Evolutionary conservation across 2,329 filamentous ascomycete species (phyloP).

Genomic region (Xylaria sp.): DNA sequence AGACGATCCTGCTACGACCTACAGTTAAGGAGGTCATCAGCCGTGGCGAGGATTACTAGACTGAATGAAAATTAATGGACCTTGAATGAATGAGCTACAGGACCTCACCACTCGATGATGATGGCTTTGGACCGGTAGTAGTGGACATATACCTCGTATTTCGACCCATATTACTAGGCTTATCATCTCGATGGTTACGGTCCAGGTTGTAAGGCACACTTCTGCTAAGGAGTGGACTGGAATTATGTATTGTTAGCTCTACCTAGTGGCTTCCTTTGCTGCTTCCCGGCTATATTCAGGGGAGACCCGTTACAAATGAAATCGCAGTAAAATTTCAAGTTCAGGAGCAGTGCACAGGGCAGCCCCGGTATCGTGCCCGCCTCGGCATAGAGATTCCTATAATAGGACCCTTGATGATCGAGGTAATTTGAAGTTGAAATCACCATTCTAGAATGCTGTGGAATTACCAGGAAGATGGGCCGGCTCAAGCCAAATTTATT

Average conservation of each 20-base stretch:
- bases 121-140: background rate
- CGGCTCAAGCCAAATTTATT: too few species aligned
- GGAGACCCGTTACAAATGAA: background rate
- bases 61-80: background rate
- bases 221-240: background rate
- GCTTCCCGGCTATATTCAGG: background rate
- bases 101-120: too few species aligned
- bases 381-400: too few species aligned
- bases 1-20: slow-evolving; percentile 72
- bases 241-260: background rate
- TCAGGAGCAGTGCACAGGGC: too few species aligned
- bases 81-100: background rate
- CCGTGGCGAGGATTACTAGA: slow-evolving; percentile 81
- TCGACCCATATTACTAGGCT: background rate
- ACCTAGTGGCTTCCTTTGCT: background rate
- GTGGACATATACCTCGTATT: background rate
- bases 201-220: background rate
- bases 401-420: too few species aligned
- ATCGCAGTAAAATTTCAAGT: background rate
- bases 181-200: background rate
- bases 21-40: slow-evolving; percentile 88
- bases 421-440: too few species aligned
- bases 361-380: too few species aligned
- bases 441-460: too few species aligned
- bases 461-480: too few species aligned